These are phyloP conservation scores for Claviceps monticola DNA, from an alignment of 2,329 filamentous ascomycete genomes.

Conservation along the genomic window DNA sequence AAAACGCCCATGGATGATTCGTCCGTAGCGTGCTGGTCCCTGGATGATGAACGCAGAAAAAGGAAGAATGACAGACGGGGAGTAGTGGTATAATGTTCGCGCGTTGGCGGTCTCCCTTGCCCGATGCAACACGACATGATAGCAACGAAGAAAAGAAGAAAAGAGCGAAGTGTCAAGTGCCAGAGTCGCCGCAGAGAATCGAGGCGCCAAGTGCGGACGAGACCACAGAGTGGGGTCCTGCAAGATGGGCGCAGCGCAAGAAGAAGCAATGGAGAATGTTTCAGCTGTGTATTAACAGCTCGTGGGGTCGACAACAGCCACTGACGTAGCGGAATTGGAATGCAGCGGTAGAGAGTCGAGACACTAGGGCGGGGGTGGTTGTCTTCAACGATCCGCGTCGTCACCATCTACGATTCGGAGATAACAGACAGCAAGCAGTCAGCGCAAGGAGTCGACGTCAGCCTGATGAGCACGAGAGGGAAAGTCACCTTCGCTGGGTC, in stretches of 20 bases:
- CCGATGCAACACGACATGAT: conserved; percentile 4
- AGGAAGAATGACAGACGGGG: not conserved
- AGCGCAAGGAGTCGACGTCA: conserved; percentile 9
- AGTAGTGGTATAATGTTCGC: conserved; percentile 3
- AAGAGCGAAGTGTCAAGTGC: not conserved
- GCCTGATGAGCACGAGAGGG: conserved; percentile 20
- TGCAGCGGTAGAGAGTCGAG: not conserved
- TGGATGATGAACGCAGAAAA: not conserved
- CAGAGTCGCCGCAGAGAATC: not conserved
- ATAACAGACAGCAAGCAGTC: conserved; percentile 1
- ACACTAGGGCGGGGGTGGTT: not conserved
- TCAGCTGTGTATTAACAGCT: not conserved
- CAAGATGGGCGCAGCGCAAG: not conserved
- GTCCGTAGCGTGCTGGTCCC: not conserved
- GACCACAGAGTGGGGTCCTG: not conserved
- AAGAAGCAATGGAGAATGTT: not conserved
- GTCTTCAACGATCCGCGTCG: conserved; percentile 19
- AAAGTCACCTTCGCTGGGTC: conserved; percentile 50
- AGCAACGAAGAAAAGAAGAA: not conserved
- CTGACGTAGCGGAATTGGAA: not conserved
- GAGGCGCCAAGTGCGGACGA: not conserved
- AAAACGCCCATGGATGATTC: conserved; percentile 7
- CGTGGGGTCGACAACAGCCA: not conserved
- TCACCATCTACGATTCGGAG: conserved; percentile 21
- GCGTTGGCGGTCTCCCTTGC: conserved; percentile 4